These are phyloP conservation scores for Aspergillus tubingensis DNA, from an alignment of 2,329 filamentous ascomycete species.

Conservation along the genomic window DNA sequence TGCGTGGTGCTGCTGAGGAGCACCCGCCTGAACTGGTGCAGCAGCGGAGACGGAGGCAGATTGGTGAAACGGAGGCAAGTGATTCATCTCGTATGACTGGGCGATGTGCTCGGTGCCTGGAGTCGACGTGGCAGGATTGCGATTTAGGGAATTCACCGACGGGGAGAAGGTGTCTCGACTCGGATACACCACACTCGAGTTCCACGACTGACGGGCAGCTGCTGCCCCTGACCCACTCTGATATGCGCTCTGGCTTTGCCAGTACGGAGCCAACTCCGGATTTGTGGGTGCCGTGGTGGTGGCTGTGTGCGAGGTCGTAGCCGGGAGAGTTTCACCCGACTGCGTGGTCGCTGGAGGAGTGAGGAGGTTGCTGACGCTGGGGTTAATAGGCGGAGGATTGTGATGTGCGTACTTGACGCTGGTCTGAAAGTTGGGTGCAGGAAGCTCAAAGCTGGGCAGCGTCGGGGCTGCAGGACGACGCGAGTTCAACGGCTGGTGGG, in stretches of 20 bases:
- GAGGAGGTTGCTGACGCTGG: constrained; percentile 63
- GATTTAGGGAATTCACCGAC: constrained; percentile 55
- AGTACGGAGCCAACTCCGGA: constrained; percentile 54
- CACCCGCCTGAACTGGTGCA: constrained; percentile 39
- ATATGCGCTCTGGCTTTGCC: constrained; percentile 63
- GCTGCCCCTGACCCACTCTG: constrained; percentile 51
- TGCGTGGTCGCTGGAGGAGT: constrained; percentile 63
- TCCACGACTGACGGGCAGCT: constrained; percentile 50
- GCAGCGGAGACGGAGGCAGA: constrained; percentile 55
- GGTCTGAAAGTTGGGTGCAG: constrained; percentile 54
- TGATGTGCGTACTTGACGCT: constrained; percentile 50
- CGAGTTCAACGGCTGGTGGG: constrained; percentile 63
- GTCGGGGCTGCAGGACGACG: constrained; percentile 69
- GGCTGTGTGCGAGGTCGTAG: constrained; percentile 53
- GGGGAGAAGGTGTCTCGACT: constrained; percentile 60
- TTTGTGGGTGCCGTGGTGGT: constrained; percentile 50
- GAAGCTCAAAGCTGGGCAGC: constrained; percentile 69
- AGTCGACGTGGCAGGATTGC: constrained; percentile 60
- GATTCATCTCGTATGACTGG: constrained; percentile 68
- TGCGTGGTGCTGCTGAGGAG: constrained; percentile 45
- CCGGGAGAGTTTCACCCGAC: constrained; percentile 47
- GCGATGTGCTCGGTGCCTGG: constrained; percentile 64
- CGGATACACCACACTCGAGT: constrained; percentile 43
- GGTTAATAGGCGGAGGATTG: constrained; percentile 47
- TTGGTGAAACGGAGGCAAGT: constrained; percentile 63